phyloP scores from a whole-genome alignment of 2,329 filamentous ascomycete species.

The Aspergillus ustus region DNA sequence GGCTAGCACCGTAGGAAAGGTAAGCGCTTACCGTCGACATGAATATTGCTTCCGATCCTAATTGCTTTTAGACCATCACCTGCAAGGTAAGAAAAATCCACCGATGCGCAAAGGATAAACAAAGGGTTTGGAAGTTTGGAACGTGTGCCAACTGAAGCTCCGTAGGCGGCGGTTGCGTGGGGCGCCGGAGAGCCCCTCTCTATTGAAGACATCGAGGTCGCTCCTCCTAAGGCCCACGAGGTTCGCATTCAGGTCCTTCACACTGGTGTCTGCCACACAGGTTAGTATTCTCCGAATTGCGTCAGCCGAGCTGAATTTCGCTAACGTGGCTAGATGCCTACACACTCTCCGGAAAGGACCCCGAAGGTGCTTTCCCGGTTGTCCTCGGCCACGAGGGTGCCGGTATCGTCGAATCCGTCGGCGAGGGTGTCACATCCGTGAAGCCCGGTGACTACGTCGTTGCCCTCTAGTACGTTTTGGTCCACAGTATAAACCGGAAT shows the following conservation, averaged over 20 bases:
- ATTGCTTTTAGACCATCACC: slow-evolving; percentile 73
- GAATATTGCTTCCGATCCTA: slow-evolving; percentile 13
- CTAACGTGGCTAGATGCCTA: slow-evolving; percentile 71
- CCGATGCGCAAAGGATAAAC: neutral
- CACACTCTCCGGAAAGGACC: slow-evolving; percentile 94
- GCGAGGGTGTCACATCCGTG: slow-evolving; percentile 92
- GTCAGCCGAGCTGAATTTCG: neutral
- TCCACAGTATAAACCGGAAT: slow-evolving; percentile 11
- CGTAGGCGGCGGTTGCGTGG: slow-evolving; percentile 90
- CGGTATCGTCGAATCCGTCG: slow-evolving; percentile 89
- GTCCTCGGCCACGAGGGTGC: slow-evolving; percentile 90
- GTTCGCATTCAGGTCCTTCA: slow-evolving; percentile 97
- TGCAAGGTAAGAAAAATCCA: slow-evolving; percentile 66
- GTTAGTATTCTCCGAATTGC: slow-evolving; percentile 48
- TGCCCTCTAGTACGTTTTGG: slow-evolving; percentile 73
- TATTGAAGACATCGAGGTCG: slow-evolving; percentile 92
- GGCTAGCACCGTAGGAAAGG: slow-evolving; percentile 63
- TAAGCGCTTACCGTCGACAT: slow-evolving; percentile 29
- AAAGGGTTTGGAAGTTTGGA: neutral
- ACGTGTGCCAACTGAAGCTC: slow-evolving; percentile 13
- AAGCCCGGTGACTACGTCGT: slow-evolving; percentile 92
- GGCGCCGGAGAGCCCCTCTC: slow-evolving; percentile 87
- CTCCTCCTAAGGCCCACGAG: slow-evolving; percentile 85
- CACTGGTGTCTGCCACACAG: slow-evolving; percentile 98
- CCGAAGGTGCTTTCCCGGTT: slow-evolving; percentile 90